Evolutionary conservation across 371 early-diverging fungal genomes (phyloP), one percentile per base, ranked within the genome.

Genomic region (Mycotypha africana): DNA sequence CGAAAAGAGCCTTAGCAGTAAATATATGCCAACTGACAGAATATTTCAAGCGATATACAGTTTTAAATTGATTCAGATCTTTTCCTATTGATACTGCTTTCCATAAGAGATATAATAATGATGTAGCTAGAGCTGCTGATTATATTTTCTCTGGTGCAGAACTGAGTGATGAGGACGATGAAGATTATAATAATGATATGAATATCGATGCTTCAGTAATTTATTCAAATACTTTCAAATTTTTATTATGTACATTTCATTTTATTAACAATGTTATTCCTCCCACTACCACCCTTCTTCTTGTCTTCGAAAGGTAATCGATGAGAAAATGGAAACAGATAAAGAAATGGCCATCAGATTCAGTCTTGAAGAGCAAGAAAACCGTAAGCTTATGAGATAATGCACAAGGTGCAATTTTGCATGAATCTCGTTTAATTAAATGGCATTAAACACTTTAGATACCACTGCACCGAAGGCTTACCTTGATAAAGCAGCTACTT

Each of bases 101-200:
- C n/a, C 11, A 23, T 20, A 44, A 74, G 75, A 58, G 69, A 32
- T 74, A 74, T 51, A 70, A 70, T 38, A 64, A 70, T 31, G 71
- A 74, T 45, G 69, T 74, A 8, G 58, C 55, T n/a, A 58, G 69
- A 33, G 75, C 75, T 8, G 75, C 75, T 14, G 75, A 74, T 34
- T 74, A 53, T 38, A 68, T 74, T 19, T 74, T 74, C 39, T 74
- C 75, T n/a, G 71, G 70, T 11, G 49, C 58, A 23, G 41, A 49
- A 20, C 42, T 47, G 17, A 54, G 57, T 36, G 65, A 61, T 9
- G 55, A 55, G 9, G 61, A 62, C 20, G 47, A 49, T 6, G 42
- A 32, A 21, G 15, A 24, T 16, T 25, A 16, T 15, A 45, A 3
- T 10, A 45, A 4, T 26, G n/a, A n/a, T n/a, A n/a, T n/a, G n/a